These are phyloP conservation scores for Paracamarosporium sp. DNA, from an alignment of 2,329 filamentous ascomycete genomes.

Conservation along the genomic window DNA sequence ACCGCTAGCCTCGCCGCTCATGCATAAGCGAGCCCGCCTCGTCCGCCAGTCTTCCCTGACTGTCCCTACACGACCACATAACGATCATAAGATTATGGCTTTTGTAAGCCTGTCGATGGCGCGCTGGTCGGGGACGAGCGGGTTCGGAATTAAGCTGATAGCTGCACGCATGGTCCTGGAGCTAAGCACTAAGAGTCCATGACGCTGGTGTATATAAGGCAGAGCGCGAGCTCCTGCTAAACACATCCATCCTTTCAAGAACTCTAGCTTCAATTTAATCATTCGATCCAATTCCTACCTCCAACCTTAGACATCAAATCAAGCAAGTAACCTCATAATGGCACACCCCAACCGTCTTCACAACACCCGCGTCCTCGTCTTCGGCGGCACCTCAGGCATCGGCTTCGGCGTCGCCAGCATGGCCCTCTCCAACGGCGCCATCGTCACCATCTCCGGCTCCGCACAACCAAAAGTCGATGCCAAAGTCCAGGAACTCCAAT, in stretches of 20 bases:
- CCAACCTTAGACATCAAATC: not conserved
- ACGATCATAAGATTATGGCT: not conserved
- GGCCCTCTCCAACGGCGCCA: slow-evolving; percentile 61
- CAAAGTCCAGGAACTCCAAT: slow-evolving; percentile 56
- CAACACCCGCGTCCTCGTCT: slow-evolving; percentile 61
- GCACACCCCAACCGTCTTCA: slow-evolving; percentile 56
- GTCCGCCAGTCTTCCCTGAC: not conserved
- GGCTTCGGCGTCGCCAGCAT: slow-evolving; percentile 68
- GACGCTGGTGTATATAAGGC: not conserved
- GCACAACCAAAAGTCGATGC: slow-evolving; percentile 57
- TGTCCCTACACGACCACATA: not conserved
- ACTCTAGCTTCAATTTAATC: no score
- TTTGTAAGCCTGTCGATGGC: not conserved
- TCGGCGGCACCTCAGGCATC: slow-evolving; percentile 71
- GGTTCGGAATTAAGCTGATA: slow-evolving; percentile 3
- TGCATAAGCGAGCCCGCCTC: slow-evolving; percentile 26
- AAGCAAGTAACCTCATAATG: slow-evolving; percentile 21
- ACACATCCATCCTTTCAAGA: not conserved
- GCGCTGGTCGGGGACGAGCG: slow-evolving; percentile 15
- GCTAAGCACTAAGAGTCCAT: not conserved
- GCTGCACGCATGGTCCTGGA: not conserved
- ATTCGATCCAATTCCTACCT: not conserved
- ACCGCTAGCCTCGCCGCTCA: slow-evolving; percentile 20
- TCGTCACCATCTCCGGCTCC: slow-evolving; percentile 67
- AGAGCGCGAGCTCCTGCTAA: not conserved